Conservation (phyloP, 2,329 filamentous ascomycete species). For the Cladosporium cucumerinum region DNA sequence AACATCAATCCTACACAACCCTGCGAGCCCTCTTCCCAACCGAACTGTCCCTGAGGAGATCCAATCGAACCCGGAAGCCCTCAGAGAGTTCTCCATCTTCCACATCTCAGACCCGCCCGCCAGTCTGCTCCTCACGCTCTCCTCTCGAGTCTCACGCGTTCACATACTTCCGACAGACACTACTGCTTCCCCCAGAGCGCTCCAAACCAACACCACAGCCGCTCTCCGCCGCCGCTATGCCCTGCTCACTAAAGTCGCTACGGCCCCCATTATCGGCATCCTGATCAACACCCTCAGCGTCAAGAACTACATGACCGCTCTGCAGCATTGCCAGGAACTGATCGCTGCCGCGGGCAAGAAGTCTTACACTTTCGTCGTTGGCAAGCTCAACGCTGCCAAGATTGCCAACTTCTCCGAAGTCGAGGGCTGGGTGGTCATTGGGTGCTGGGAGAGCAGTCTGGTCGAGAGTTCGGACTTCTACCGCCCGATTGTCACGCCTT, state of each 20-base stretch:
- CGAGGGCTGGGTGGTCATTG: conserved; percentile 94
- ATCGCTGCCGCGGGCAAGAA: conserved; percentile 86
- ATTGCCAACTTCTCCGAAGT: conserved; percentile 95
- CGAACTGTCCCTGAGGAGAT: conserved; percentile 61
- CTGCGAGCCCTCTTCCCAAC: conserved; percentile 79
- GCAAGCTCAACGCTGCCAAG: conserved; percentile 93
- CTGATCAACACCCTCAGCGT: conserved; percentile 94
- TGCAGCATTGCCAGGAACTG: conserved; percentile 67
- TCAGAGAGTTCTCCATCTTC: conserved; percentile 72
- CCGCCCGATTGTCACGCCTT: conserved; percentile 88
- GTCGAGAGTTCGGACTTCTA: conserved; percentile 88
- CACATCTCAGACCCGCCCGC: conserved; percentile 79
- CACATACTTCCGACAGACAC: conserved; percentile 67
- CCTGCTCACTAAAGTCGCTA: conserved; percentile 74
- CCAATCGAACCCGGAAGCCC: conserved; percentile 42
- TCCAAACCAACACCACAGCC: conserved; percentile 52
- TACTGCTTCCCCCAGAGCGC: conserved; percentile 28
- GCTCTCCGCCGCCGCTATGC: conserved; percentile 82
- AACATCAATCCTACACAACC: conserved; percentile 73
- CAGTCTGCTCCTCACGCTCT: conserved; percentile 80
- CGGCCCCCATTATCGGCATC: conserved; percentile 83
- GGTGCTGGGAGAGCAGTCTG: conserved; percentile 95
- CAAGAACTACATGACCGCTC: conserved; percentile 79
- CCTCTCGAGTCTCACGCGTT: conserved; percentile 73
- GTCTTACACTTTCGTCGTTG: conserved; percentile 92